Base-by-base conservation (phyloP, 1,284 basidiomycete species). In the Prillingera fragicola region DNA sequence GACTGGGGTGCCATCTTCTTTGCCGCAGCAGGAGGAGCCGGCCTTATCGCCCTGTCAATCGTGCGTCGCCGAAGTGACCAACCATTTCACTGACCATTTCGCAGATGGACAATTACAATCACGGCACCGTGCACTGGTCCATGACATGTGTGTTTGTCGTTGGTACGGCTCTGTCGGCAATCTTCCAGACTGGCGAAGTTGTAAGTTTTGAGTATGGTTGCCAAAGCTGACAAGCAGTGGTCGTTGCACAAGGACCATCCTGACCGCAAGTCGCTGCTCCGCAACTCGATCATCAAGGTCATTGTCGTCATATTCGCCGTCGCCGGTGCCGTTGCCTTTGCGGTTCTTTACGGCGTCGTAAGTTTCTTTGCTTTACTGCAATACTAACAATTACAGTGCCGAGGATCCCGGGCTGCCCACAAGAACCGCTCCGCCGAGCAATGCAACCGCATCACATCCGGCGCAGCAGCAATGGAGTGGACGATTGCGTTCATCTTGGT, bases 131-230 rank as follows among this genome's bases (percentile, higher is more conserved):
- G 2, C 76, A 78, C 55, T 76, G 75, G 75, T 56, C 59, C 22
- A 72, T 74, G 67, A 73, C 76, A 0, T 45, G 70, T 14, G 61
- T 77, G 38, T 78, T 77, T 54, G 63, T 78, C 43, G 67, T 73
- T 25, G 67, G 66, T 41, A 65, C 74, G 9, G 75, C 74, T 13
- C 45, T 77, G 13, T 71, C 70, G 12, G 75, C 75, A 24, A 63
- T 74, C 33, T 73, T 73, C 58, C 76, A 77, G 52, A 68, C 71
- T 3, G 60, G 67, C 24, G 72, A 77, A 53, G 57, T 76, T 27
- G 67, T 72, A 41, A 60, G 66, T 55, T 47, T 63, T 15, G 3
- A 6, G 3, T 14, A 12, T 3, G n/a, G 10, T 14, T 29, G 2
- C 25, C 21, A 46, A 25, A 24, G 14, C 12, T 28, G 7, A 8